Evolutionary conservation across 2,329 filamentous ascomycete species (phyloP).

Genomic region (Botrytis pseudocinerea): DNA sequence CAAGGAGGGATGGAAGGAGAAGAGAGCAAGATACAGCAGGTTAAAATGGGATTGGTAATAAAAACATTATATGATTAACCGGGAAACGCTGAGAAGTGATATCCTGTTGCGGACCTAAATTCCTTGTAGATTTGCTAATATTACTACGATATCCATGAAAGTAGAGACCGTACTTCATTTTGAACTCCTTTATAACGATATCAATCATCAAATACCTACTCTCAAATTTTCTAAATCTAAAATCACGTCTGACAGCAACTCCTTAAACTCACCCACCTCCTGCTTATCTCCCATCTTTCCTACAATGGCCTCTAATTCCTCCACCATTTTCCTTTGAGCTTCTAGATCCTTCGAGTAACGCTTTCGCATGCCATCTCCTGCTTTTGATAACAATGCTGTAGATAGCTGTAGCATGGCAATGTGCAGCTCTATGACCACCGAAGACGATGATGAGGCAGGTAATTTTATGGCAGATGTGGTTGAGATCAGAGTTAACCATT

Average conservation of each 20-base stretch:
- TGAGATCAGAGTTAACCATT: slow-evolving; percentile 59
- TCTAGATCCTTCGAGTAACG: slow-evolving; percentile 54
- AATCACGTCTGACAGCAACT: slow-evolving; percentile 42
- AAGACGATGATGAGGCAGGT: slow-evolving; percentile 16
- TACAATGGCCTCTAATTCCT: slow-evolving; percentile 43
- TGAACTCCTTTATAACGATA: background rate
- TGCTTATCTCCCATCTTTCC: slow-evolving; percentile 33
- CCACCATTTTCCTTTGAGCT: slow-evolving; percentile 52
- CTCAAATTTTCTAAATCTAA: slow-evolving; percentile 24
- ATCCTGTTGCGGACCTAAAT: no score
- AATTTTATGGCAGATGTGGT: slow-evolving; percentile 46
- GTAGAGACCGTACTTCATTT: no score
- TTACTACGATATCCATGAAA: background rate
- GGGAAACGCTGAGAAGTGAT: background rate
- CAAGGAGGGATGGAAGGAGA: no score
- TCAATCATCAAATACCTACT: background rate
- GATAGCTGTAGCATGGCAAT: slow-evolving; percentile 58
- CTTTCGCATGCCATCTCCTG: slow-evolving; percentile 48
- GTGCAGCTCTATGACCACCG: slow-evolving; percentile 48
- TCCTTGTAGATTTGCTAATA: background rate
- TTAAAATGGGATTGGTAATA: background rate
- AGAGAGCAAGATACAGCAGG: background rate
- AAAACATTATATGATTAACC: background rate
- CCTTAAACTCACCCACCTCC: slow-evolving; percentile 42
- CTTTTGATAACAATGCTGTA: slow-evolving; percentile 51